Conservation (phyloP, 2,329 filamentous ascomycete genomes). For the Penicillium sp. region DNA sequence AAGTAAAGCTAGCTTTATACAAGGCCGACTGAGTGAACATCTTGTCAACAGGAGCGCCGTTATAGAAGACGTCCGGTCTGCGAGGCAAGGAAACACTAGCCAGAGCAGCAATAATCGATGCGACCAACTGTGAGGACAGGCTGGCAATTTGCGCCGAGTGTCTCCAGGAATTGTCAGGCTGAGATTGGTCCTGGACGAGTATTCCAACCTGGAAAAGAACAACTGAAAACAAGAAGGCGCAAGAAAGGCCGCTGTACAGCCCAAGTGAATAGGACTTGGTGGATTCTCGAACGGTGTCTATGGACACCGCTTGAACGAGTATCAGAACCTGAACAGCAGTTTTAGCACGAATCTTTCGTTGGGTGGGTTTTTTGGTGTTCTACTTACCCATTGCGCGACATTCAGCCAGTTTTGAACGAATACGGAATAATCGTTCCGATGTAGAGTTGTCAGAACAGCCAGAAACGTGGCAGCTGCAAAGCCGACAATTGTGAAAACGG, state of each 20-base stretch:
- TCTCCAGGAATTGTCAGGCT: not conserved
- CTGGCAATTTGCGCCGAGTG: not conserved
- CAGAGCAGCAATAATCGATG: not conserved
- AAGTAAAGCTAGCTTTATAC: slow-evolving; percentile 60
- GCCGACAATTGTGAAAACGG: slow-evolving; percentile 53
- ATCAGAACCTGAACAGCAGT: not conserved
- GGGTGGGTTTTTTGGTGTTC: not conserved
- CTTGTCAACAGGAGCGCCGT: slow-evolving; percentile 57
- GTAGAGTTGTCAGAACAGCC: slow-evolving; percentile 43
- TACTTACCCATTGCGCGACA: slow-evolving; percentile 57
- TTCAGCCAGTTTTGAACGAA: slow-evolving; percentile 58
- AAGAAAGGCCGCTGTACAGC: slow-evolving; percentile 1
- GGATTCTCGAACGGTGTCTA: not conserved
- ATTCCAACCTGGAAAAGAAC: not conserved
- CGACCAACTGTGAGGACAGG: not conserved
- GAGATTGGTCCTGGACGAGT: not conserved
- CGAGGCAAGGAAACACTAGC: slow-evolving; percentile 51
- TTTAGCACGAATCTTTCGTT: not conserved
- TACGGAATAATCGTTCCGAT: slow-evolving; percentile 30
- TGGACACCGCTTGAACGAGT: slow-evolving; percentile 1
- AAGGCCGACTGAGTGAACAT: slow-evolving; percentile 59
- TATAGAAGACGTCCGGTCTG: slow-evolving; percentile 60
- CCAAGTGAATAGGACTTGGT: not conserved
- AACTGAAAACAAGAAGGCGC: not conserved
- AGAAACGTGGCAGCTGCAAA: slow-evolving; percentile 54